Base-by-base conservation (phyloP, 1,284 basidiomycete genomes). In the Ceratorhiza oryzae-sativae region DNA sequence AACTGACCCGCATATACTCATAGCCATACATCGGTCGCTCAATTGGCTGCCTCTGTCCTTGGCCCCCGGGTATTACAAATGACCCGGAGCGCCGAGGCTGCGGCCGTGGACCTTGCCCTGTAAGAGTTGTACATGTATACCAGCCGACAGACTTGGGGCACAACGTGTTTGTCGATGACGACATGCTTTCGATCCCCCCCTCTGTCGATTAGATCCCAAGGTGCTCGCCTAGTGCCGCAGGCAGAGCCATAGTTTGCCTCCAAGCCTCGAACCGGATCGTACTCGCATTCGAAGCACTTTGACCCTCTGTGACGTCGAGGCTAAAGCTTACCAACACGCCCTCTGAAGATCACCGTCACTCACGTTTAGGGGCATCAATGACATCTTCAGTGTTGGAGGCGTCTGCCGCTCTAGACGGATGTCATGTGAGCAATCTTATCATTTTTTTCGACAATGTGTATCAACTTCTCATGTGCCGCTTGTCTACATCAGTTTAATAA, bases 171-270 rank as follows among this genome's bases (percentile, higher is more conserved):
- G 15, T 55, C 34, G 62, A 67, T 67, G 49, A 8, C 20, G 27
- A 42, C n/a, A n/a, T 23, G 30, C 30, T 8, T 13, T 27, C 49
- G 62, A 67, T 67, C 49, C n/a, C 10, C 3, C 9, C 1, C 13
- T 20, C 49, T 51, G 23, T 51, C 62, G 62, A 67, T 67, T 49
- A 51, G 62, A 67, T 67, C 62, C 62, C 49, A 41, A 4, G 39
- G 13, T 15, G 36, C 36, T 9, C 34, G 48, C 34, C 15, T 18
- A 6, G 32, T n/a, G 15, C 20, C 20, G 34, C n/a, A 36, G 30
- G 30, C 20, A 39, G 32, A 58, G 15, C 12, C 15, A 30, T 13
- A 30, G 27, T 49, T 53, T 41, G 62, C 34, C 62, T 48, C 27
- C 25, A 63, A 27, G 46, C 25, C 34, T 32, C 62, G 46, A 41